Evolutionary conservation across 2,329 filamentous ascomycete species (phyloP).

Genomic region (Neospermospora avenae): DNA sequence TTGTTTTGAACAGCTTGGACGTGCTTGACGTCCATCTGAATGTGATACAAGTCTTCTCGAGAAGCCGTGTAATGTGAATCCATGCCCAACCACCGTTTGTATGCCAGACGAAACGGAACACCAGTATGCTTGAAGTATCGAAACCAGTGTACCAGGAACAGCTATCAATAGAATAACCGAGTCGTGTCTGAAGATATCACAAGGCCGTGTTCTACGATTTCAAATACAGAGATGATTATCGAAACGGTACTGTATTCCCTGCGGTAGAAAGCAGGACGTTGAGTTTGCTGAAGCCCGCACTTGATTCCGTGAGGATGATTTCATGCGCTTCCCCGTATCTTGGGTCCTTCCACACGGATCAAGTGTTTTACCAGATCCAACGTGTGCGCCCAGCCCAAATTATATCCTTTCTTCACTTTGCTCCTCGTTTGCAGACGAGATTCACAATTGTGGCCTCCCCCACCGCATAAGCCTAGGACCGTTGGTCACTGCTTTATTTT

Average conservation of each 20-base stretch:
- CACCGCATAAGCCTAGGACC: slow-evolving; percentile 33
- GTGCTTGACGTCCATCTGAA: slow-evolving; percentile 70
- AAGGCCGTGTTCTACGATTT: too few species aligned
- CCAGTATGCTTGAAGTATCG: neutral
- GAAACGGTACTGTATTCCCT: slow-evolving; percentile 6
- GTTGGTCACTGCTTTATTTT: slow-evolving; percentile 23
- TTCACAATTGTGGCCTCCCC: slow-evolving; percentile 29
- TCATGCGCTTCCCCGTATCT: neutral
- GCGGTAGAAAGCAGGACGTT: too few species aligned
- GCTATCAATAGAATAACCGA: neutral
- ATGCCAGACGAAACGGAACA: neutral
- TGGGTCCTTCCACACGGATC: neutral
- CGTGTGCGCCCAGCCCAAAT: slow-evolving; percentile 10
- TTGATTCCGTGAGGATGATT: neutral
- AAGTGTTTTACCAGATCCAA: neutral
- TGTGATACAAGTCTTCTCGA: slow-evolving; percentile 63
- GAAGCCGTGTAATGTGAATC: slow-evolving; percentile 58
- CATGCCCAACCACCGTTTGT: slow-evolving; percentile 47
- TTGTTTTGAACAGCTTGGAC: slow-evolving; percentile 60
- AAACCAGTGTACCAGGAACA: neutral
- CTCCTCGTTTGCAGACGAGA: slow-evolving; percentile 17
- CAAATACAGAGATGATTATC: neutral
- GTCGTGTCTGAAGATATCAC: neutral
- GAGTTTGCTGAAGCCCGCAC: neutral
- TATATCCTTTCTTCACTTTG: slow-evolving; percentile 16